Evolutionary conservation across 208 protist species (phyloP), one percentile per base, ranked within the genome.

Genomic region (Crithidia bombi): DNA sequence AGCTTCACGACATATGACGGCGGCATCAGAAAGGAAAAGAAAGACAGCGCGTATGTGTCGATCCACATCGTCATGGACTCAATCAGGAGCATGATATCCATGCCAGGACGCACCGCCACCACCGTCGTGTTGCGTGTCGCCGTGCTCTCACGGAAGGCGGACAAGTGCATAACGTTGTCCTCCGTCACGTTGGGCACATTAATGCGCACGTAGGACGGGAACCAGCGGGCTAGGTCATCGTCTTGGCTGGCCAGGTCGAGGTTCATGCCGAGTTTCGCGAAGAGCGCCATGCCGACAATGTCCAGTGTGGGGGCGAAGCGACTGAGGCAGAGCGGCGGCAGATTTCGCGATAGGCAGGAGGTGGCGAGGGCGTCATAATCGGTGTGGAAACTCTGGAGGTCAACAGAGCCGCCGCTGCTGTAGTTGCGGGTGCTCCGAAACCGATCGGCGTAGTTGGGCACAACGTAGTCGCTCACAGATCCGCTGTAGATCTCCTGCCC

Each of bases 211-310:
- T 85, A 91, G 7, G 47, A 50, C 1, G 88, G 88, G 56, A 93
- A 90, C 81, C 81, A 91, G 32, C n/a, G 41, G 4, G 63, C 21
- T 12, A 93, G 52, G 55, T 93, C 88, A 4, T 33, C 55, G 11
- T 66, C 38, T 61, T 81, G 81, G 12, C 65, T 46, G 3, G 52
- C 47, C 7, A 38, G 6, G 41, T 82, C 66, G 19, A 26, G 21
- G 54, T 86, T 87, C 59, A 89, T 63, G 15, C 75, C 75, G 6
- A 93, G 38, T 55, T 89, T 91, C 2, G 86, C 78, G 43, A 93
- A 84, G 36, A 89, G 76, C 1, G 83, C 80, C 67, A 91, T 82
- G 56, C 71, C 81, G 0, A 87, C 57, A 46, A 91, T 74, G 47
- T 87, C 78, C 10, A 93, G 23, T 1, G 46, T 68, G 10, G 57